Conservation (phyloP, 1,284 basidiomycete species). For the Microbotryum saponariae region DNA sequence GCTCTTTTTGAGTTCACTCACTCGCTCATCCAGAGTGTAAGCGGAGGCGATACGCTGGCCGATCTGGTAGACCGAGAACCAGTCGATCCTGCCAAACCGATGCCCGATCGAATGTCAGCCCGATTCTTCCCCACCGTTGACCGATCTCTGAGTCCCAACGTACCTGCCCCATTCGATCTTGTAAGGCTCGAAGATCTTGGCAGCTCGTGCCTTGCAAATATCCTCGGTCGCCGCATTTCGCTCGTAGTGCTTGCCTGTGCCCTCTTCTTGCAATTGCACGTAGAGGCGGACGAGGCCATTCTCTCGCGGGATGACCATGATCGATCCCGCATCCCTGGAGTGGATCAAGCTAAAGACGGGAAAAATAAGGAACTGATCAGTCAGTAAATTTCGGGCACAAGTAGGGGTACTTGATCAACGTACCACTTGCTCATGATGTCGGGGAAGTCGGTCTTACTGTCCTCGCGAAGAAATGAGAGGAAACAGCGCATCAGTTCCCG, state of each 20-base stretch:
- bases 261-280: constrained; percentile 36
- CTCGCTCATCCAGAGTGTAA: constrained; percentile 36
- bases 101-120: constrained; percentile 13
- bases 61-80: constrained; percentile 29
- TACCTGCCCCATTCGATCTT: constrained; percentile 41
- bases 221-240: constrained; percentile 39
- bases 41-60: constrained; percentile 36
- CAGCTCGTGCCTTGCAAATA: constrained; percentile 41
- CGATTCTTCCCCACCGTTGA: constrained; percentile 8
- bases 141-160: constrained; percentile 42
- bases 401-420: neutral
- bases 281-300: constrained; percentile 37
- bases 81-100: constrained; percentile 4
- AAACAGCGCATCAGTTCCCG: neutral
- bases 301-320: constrained; percentile 40
- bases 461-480: neutral
- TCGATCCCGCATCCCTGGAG: constrained; percentile 35
- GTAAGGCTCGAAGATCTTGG: constrained; percentile 44
- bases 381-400: neutral
- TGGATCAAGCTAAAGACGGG: constrained; percentile 33
- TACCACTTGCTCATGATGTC: constrained; percentile 32
- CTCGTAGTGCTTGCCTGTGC: constrained; percentile 24
- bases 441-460: constrained; percentile 33
- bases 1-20: no score
- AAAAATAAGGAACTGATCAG: neutral